phyloP scores from a whole-genome alignment of 441 rosid species.

The Brassica balearica region DNA sequence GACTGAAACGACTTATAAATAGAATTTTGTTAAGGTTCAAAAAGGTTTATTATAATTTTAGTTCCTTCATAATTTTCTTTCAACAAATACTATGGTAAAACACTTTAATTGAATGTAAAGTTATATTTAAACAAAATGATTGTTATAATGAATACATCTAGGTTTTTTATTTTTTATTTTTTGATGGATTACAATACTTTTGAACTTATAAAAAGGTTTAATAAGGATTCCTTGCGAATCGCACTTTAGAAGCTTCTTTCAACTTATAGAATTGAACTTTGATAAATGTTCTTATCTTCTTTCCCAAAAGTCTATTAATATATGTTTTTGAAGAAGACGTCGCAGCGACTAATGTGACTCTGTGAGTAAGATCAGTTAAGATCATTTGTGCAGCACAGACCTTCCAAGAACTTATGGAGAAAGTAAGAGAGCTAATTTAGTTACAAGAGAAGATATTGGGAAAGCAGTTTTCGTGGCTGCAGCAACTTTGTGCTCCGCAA shows the following conservation, averaged over 20 bases:
- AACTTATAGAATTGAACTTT: no score
- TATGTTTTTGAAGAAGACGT: no score
- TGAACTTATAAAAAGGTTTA: background rate
- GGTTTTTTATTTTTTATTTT: background rate
- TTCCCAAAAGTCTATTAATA: no score
- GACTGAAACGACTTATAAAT: background rate
- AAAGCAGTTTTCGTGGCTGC: background rate
- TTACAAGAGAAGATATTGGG: background rate
- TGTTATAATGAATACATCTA: background rate
- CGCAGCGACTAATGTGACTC: background rate
- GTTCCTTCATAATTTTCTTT: background rate
- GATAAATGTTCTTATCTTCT: no score
- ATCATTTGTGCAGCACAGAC: background rate
- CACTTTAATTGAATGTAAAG: background rate
- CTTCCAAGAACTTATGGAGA: background rate
- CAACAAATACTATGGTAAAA: background rate
- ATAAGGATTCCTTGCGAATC: background rate
- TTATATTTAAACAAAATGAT: background rate
- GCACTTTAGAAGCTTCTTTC: background rate
- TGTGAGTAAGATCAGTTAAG: background rate
- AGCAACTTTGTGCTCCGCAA: no score
- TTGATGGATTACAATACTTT: background rate
- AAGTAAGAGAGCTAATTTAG: background rate
- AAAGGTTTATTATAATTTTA: no score
- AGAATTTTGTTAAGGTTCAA: background rate